Conservation (phyloP, 768 basidiomycete genomes). For the Collybia sordida region DNA sequence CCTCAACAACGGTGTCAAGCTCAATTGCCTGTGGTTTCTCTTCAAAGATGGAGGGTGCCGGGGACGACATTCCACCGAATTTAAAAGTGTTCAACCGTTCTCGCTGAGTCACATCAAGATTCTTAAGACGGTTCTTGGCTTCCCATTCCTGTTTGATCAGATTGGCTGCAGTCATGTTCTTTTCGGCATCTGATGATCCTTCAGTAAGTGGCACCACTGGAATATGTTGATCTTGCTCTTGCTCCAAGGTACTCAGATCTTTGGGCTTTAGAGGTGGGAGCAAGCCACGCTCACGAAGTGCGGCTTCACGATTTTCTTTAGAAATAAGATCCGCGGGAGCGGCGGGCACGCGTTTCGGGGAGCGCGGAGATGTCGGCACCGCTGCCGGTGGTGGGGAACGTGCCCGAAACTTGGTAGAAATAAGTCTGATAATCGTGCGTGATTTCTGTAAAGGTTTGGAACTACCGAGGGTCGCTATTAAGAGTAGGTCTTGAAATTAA, state of each 20-base stretch:
- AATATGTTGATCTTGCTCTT: slow-evolving; percentile 32
- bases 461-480: slow-evolving; percentile 7
- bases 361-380: slow-evolving; percentile 7
- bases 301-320: slow-evolving; percentile 48
- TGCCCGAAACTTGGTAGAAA: slow-evolving; percentile 31
- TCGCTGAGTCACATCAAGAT: slow-evolving; percentile 17
- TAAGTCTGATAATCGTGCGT: slow-evolving; percentile 29
- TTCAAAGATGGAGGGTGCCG: background rate
- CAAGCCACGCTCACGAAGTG: slow-evolving; percentile 60
- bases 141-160: slow-evolving; percentile 57
- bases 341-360: slow-evolving; percentile 14
- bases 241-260: slow-evolving; percentile 42
- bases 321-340: slow-evolving; percentile 19
- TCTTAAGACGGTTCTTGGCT: slow-evolving; percentile 29
- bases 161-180: slow-evolving; percentile 43
- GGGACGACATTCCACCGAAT: slow-evolving; percentile 27
- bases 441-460: slow-evolving; percentile 19
- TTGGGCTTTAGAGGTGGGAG: slow-evolving; percentile 46
- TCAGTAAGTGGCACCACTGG: slow-evolving; percentile 27
- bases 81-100: slow-evolving; percentile 33
- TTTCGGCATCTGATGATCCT: slow-evolving; percentile 11
- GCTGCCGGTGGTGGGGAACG: slow-evolving; percentile 10
- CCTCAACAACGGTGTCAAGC: slow-evolving; percentile 5
- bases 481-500: background rate
- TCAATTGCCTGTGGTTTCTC: background rate